phyloP scores from a whole-genome alignment of 305 asterid species.

The Petunia hybrid region DNA sequence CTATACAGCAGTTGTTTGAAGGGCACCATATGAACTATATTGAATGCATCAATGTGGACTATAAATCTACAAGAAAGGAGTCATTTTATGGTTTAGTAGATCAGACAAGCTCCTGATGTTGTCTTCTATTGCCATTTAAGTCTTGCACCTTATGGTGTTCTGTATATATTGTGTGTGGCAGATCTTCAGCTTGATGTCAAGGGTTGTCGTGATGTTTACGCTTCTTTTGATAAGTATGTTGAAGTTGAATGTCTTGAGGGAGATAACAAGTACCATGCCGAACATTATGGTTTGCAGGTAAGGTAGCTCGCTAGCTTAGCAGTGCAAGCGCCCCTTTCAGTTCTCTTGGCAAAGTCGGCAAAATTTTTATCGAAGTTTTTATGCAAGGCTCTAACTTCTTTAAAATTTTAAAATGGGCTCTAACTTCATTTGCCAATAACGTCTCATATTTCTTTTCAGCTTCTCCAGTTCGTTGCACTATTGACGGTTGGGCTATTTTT shows the following conservation, averaged over 20 bases:
- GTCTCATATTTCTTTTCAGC: background rate
- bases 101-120: slow-evolving; percentile 31
- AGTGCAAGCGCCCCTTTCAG: background rate
- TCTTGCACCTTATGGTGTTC: slow-evolving; percentile 35
- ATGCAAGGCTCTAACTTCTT: background rate
- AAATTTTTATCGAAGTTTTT: background rate
- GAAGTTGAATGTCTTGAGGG: slow-evolving; percentile 65
- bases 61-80: slow-evolving; percentile 65
- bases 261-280: slow-evolving; percentile 65
- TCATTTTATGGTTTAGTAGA: slow-evolving; percentile 62
- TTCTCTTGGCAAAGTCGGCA: background rate
- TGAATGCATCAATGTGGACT: slow-evolving; percentile 66
- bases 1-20: slow-evolving; percentile 66
- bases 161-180: slow-evolving; percentile 41
- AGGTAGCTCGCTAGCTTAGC: slow-evolving; percentile 27
- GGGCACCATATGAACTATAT: slow-evolving; percentile 72
- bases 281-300: slow-evolving; percentile 71
- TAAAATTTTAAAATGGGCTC: background rate
- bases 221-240: slow-evolving; percentile 66
- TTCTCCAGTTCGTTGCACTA: background rate
- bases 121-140: slow-evolving; percentile 32
- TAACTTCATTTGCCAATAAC: background rate
- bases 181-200: slow-evolving; percentile 80
- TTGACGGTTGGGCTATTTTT: slow-evolving; percentile 24
- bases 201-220: slow-evolving; percentile 69